These are phyloP conservation scores for Amauroascus niger DNA, from an alignment of 2,329 filamentous ascomycete genomes.

Conservation along the genomic window DNA sequence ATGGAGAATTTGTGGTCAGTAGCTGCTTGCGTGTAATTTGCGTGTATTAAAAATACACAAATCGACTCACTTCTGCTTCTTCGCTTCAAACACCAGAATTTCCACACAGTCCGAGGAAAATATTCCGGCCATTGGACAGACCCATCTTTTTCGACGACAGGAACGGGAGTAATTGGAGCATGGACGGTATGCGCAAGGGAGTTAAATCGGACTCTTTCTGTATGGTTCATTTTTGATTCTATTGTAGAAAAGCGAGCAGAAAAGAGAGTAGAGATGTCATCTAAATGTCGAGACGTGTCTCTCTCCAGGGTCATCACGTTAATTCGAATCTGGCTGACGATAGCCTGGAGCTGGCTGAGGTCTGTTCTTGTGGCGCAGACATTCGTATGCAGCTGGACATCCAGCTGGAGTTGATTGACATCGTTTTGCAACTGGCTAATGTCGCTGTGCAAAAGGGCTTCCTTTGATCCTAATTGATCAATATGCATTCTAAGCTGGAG, in stretches of 20 bases:
- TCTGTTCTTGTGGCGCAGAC: constrained; percentile 29
- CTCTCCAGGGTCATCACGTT: constrained; percentile 30
- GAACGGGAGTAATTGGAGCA: constrained; percentile 32
- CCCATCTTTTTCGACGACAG: constrained; percentile 29
- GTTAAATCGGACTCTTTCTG: constrained; percentile 33
- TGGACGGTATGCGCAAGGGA: constrained; percentile 31
- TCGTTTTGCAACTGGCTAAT: constrained; percentile 32
- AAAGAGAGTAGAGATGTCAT: constrained; percentile 24
- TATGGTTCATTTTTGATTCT: constrained; percentile 29
- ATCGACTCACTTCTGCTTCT: constrained; percentile 30
- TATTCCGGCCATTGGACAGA: constrained; percentile 30
- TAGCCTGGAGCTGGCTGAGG: constrained; percentile 30
- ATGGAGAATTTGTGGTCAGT: constrained; percentile 3
- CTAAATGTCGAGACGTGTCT: constrained; percentile 27
- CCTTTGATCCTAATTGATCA: constrained; percentile 27
- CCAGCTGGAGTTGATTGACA: constrained; percentile 30
- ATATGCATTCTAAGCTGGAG: constrained; percentile 29
- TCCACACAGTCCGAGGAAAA: constrained; percentile 34
- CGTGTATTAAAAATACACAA: no score
- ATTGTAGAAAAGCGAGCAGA: constrained; percentile 26
- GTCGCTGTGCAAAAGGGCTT: constrained; percentile 29
- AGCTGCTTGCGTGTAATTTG: neutral
- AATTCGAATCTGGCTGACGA: constrained; percentile 30
- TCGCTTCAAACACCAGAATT: constrained; percentile 37
- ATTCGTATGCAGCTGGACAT: constrained; percentile 29